Percentiles rank a stretch among this genome's conserved stretches.
Evolutionary conservation across 2,329 filamentous ascomycete species (phyloP).

Genomic region (Penicillium sp.): DNA sequence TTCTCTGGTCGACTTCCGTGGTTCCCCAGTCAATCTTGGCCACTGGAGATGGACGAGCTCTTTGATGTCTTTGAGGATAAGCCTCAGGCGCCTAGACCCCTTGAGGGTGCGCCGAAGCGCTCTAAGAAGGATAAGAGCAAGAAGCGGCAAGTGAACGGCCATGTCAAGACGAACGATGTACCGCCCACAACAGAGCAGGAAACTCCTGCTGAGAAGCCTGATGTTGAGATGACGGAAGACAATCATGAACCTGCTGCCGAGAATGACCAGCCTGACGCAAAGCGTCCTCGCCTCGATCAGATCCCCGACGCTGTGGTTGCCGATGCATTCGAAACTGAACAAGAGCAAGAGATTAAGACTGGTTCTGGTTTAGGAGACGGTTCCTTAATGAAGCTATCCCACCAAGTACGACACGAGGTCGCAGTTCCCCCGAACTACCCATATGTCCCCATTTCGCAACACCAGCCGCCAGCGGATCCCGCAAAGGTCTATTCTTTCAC

Average conservation of each 20-base stretch:
- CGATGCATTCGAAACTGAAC: conserved; percentile 89
- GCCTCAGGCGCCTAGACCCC: conserved; percentile 43
- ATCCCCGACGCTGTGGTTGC: conserved; percentile 77
- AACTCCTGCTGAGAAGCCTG: conserved; percentile 18
- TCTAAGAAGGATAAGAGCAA: conserved; percentile 61
- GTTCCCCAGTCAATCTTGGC: conserved; percentile 9
- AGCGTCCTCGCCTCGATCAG: conserved; percentile 49
- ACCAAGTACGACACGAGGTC: conserved; percentile 98
- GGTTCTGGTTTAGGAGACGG: conserved; percentile 67
- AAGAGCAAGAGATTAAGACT: conserved; percentile 82
- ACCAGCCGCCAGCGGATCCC: conserved; percentile 81
- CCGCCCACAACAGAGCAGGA: conserved; percentile 25
- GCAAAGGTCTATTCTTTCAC: conserved; percentile 82
- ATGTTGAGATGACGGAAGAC: conserved; percentile 13
- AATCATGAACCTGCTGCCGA: conserved; percentile 24
- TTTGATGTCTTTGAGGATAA: conserved; percentile 76
- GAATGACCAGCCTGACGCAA: conserved; percentile 41
- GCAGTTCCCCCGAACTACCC: conserved; percentile 90
- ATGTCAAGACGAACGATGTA: conserved; percentile 54
- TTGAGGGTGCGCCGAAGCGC: conserved; percentile 33
- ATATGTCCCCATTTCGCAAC: conserved; percentile 89
- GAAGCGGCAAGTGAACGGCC: conserved; percentile 80
- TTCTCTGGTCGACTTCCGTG: conserved; percentile 16
- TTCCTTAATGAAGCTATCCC: conserved; percentile 71
- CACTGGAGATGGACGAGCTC: conserved; percentile 63